Percentiles rank a stretch among this genome's conserved stretches.
Conservation (phyloP, 129 eudicot genomes). For the Daucus carota region DH1_v3.0 NC_030382.2:33300501-33301000, state of each 20-base stretch:
- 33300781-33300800: conserved; percentile 94
- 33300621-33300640: neutral
- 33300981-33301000: neutral
- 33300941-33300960: conserved; percentile 8
- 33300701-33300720: neutral
- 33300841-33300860: conserved; percentile 96
- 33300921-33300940: conserved; percentile 19
- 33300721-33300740: conserved; percentile 48
- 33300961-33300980: conserved; percentile 8
- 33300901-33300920: conserved; percentile 98
- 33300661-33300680: neutral
- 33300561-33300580: neutral
- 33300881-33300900: conserved; percentile 80
- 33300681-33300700: neutral
- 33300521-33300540: neutral
- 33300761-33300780: conserved; percentile 96
- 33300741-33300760: conserved; percentile 95
- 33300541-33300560: neutral
- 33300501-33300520: neutral
- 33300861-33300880: conserved; percentile 99
- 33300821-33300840: conserved; percentile 99
- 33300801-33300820: conserved; percentile 99
- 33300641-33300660: neutral
- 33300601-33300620: neutral
- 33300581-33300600: neutral